Base-by-base conservation (phyloP, 805 yeast genomes). In the Kodamaea nitidulidarum region DNA sequence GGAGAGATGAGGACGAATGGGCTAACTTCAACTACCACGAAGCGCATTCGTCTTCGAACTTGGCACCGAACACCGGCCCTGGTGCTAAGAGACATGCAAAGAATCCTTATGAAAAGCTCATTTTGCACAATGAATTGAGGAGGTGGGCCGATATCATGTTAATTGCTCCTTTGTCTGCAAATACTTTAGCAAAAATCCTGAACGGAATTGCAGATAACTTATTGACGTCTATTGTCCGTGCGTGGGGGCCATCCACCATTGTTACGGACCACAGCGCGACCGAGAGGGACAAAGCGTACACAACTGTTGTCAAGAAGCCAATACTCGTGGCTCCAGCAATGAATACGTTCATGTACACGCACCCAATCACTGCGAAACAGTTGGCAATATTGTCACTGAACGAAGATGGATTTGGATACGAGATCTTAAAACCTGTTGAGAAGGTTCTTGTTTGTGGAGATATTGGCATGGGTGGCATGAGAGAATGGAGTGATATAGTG, bases 1-100 rank as follows among this genome's bases (percentile, higher is more conserved):
- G 98, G 98, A 75, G 90, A 54, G 97, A 93, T 55, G 75, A 76
- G 42, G 98, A 93, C 58, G 98, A 91, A 63, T 91, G 98, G 98
- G 73, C 65, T 11, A 66, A 67, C 41, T 65, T 56, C 36, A 55
- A 54, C 36, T 48, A 58, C 12, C 46, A 58, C 3, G 43, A 54
- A 2, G 41, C 58, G 5, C 47, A 55, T 11, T 20, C 34, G 7
- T 29, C 33, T 7, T 5, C 16, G 6, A 7, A 5, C 11, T 27
- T 20, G 22, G 5, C 22, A 20, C 22, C 8, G 22, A n/a, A 7
- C 35, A 20, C 25, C 25, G 44, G 15, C 21, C 36, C 16, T 32
- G 16, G 28, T 29, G 4, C 26, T 20, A 35, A 39, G 15, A 55
- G 52, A 25, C 58, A 58, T 39, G 54, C 51, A 7, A 60, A 62